Evolutionary conservation across 257 asterid genomes (phyloP).

Genomic region (Avicennia marina): DNA sequence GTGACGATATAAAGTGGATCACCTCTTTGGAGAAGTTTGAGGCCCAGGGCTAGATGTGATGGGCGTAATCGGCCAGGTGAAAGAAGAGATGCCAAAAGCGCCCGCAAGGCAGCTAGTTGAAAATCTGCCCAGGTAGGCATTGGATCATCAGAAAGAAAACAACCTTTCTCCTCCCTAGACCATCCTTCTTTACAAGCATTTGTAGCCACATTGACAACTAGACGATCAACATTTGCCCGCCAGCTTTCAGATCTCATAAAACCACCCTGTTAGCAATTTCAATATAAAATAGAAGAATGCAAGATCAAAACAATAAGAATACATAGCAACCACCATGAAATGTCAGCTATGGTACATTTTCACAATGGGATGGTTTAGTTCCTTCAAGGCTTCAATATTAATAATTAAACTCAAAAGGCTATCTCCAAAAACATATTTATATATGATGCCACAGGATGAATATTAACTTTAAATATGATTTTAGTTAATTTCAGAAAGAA

Average conservation of each 20-base stretch:
- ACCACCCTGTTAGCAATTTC: constrained; percentile 55
- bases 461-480: too few species aligned
- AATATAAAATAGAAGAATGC: constrained; percentile 9
- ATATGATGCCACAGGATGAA: too few species aligned
- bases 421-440: too few species aligned
- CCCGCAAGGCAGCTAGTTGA: constrained; percentile 77
- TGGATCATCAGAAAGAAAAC: constrained; percentile 30
- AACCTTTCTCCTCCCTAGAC: constrained; percentile 41
- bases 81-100: constrained; percentile 86
- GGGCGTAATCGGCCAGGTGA: constrained; percentile 70
- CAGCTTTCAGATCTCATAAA: constrained; percentile 61
- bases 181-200: constrained; percentile 63
- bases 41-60: constrained; percentile 54
- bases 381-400: too few species aligned
- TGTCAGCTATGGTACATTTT: too few species aligned
- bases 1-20: too few species aligned
- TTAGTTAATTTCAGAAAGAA: too few species aligned
- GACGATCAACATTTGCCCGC: constrained; percentile 63
- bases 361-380: too few species aligned
- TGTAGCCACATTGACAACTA: constrained; percentile 59
- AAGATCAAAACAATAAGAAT: too few species aligned
- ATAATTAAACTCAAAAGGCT: too few species aligned
- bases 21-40: constrained; percentile 71
- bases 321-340: too few species aligned
- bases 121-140: constrained; percentile 42